These are phyloP conservation scores for Luffa aegyptiaca DNA, from an alignment of 306 rosid species.

Conservation along the genomic window DNA sequence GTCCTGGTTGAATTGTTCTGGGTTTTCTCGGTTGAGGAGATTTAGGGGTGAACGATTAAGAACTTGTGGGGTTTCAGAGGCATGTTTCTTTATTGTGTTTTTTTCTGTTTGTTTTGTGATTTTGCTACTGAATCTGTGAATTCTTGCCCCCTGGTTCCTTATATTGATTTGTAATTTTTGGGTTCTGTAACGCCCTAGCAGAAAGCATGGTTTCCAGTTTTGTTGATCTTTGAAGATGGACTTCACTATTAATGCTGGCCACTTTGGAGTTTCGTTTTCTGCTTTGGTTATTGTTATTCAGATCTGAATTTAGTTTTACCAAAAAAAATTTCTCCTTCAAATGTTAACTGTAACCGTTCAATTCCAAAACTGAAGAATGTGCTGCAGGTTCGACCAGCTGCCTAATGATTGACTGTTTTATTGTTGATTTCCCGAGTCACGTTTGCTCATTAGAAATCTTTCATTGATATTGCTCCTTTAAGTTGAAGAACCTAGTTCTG, in stretches of 20 bases:
- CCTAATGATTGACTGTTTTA: background rate
- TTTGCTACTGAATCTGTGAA: background rate
- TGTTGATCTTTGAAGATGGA: background rate
- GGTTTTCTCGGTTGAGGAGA: background rate
- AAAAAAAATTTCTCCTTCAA: background rate
- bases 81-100: background rate
- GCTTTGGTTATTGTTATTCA: background rate
- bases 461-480: background rate
- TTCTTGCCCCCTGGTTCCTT: background rate
- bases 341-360: background rate
- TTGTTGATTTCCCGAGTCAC: background rate
- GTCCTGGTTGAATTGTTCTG: background rate
- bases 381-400: background rate
- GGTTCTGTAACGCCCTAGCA: background rate
- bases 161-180: background rate
- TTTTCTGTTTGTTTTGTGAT: background rate
- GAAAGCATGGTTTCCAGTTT: background rate
- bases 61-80: background rate
- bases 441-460: background rate
- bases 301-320: slow-evolving; percentile 1
- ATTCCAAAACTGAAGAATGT: background rate
- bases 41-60: background rate
- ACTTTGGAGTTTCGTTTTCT: background rate
- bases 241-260: background rate
- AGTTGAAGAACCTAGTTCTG: background rate